phyloP scores from a whole-genome alignment of 495 filamentous ascomycete genomes.

The Tuber brumale region DNA sequence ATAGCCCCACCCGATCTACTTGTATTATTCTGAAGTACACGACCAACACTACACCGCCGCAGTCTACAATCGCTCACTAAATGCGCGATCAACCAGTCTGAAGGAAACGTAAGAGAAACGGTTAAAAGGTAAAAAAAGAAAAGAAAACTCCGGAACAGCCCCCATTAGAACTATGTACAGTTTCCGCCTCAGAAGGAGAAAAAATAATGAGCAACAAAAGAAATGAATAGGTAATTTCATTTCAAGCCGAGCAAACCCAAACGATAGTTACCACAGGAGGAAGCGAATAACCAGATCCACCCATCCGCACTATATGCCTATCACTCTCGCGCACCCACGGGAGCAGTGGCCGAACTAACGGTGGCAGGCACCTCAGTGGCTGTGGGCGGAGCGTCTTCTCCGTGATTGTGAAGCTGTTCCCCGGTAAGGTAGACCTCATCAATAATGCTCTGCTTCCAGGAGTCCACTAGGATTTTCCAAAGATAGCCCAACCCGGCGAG shows the following conservation, averaged over 20 bases:
- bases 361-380: neutral
- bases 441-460: conserved; percentile 74
- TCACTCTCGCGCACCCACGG: neutral
- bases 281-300: neutral
- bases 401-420: conserved; percentile 88
- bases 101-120: neutral
- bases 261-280: neutral
- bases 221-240: neutral
- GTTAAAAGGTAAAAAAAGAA: neutral
- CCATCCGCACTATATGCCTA: neutral
- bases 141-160: neutral
- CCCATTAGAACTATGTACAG: neutral
- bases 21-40: neutral
- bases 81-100: neutral
- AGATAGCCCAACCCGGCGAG: conserved; percentile 45
- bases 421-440: conserved; percentile 97
- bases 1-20: neutral
- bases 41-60: neutral
- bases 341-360: neutral
- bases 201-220: neutral
- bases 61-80: neutral
- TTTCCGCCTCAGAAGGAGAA: neutral
- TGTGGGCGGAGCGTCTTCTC: conserved; percentile 44
- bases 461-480: conserved; percentile 52
- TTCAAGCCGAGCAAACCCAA: neutral